A percentile compares a stretch with the other conserved stretches of the same genome.
These are phyloP conservation scores for Aspergillus nidulans DNA, from an alignment of 495 filamentous ascomycete species.

Conservation along the genomic window DNA sequence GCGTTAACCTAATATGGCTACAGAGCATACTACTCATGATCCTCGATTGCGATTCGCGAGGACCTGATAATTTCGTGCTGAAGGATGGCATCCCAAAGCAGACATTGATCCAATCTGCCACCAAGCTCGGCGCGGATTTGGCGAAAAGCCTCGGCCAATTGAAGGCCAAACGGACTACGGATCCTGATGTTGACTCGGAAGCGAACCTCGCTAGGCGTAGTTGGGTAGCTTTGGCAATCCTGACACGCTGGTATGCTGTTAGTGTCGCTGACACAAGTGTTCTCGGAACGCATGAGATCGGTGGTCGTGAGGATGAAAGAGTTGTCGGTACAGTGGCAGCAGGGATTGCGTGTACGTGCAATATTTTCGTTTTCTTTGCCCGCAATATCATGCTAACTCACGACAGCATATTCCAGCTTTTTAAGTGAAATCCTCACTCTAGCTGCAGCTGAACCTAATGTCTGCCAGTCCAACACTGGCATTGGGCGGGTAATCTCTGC, in stretches of 20 bases:
- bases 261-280: slow-evolving; percentile 62
- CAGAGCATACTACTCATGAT: slow-evolving; percentile 44
- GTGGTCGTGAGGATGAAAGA: slow-evolving; percentile 56
- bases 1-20: slow-evolving; percentile 39
- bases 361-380: background rate
- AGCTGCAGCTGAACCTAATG: slow-evolving; percentile 31
- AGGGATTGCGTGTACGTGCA: slow-evolving; percentile 63
- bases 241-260: slow-evolving; percentile 73
- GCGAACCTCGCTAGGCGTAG: slow-evolving; percentile 64
- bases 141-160: slow-evolving; percentile 39
- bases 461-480: slow-evolving; percentile 40
- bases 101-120: slow-evolving; percentile 37
- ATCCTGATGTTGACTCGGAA: slow-evolving; percentile 61
- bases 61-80: slow-evolving; percentile 40
- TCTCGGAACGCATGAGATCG: slow-evolving; percentile 45
- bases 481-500: slow-evolving; percentile 36
- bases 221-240: slow-evolving; percentile 70
- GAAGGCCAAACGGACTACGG: slow-evolving; percentile 29
- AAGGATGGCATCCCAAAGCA: slow-evolving; percentile 43
- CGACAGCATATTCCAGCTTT: slow-evolving; percentile 44
- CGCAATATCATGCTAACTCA: slow-evolving; percentile 10
- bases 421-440: slow-evolving; percentile 38
- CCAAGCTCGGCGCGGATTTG: slow-evolving; percentile 38
- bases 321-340: slow-evolving; percentile 62
- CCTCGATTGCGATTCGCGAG: slow-evolving; percentile 41